phyloP scores from a whole-genome alignment of 805 yeast species.

The Candida montana region DNA sequence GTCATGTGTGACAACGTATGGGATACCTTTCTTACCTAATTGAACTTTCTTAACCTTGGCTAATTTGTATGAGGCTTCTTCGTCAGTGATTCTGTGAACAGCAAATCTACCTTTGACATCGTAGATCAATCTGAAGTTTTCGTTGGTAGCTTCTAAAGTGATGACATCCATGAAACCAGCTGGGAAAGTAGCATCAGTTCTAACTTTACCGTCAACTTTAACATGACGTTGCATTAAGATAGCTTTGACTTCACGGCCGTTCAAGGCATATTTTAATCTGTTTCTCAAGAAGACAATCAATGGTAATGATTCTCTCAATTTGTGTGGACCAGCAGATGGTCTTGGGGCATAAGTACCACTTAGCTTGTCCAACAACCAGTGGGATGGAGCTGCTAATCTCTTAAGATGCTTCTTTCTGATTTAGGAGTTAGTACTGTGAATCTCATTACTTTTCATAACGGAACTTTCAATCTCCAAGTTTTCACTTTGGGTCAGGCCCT shows the following conservation, averaged over 20 bases:
- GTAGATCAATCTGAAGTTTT: slow-evolving; percentile 98
- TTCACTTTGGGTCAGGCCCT: too few species aligned
- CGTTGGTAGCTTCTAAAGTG: slow-evolving; percentile 95
- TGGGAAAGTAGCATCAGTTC: slow-evolving; percentile 98
- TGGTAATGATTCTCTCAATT: slow-evolving; percentile 96
- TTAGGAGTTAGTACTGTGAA: too few species aligned
- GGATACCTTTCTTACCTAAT: slow-evolving; percentile 97
- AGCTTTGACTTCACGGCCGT: slow-evolving; percentile 98
- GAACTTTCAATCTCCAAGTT: too few species aligned
- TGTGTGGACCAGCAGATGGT: slow-evolving; percentile 99
- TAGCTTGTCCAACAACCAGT: slow-evolving; percentile 99
- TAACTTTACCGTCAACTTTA: slow-evolving; percentile 98
- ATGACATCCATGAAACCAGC: slow-evolving; percentile 99
- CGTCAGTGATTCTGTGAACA: slow-evolving; percentile 98
- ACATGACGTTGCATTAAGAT: slow-evolving; percentile 97
- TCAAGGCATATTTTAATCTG: slow-evolving; percentile 97
- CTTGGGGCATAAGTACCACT: slow-evolving; percentile 99
- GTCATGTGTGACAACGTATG: slow-evolving; percentile 98
- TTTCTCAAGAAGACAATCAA: slow-evolving; percentile 94
- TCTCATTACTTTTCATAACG: too few species aligned
- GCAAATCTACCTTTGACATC: slow-evolving; percentile 99
- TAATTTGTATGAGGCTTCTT: slow-evolving; percentile 97
- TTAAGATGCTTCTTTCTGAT: slow-evolving; percentile 98
- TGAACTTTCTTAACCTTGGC: slow-evolving; percentile 98
- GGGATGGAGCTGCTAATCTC: slow-evolving; percentile 99